phyloP scores from a whole-genome alignment of 2,329 filamentous ascomycete genomes.

The Exophiala sp. region DNA sequence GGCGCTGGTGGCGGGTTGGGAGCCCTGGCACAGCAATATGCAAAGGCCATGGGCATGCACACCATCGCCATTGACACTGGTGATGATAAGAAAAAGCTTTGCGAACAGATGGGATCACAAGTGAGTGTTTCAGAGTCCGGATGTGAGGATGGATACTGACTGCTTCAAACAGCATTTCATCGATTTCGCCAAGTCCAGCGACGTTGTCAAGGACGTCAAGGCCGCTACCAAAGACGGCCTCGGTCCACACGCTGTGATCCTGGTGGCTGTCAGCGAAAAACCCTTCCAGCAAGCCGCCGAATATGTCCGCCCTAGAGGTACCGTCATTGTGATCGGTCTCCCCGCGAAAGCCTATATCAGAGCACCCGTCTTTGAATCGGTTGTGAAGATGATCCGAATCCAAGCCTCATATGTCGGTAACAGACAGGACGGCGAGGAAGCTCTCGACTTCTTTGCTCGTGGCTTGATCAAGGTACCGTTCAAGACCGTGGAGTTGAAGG shows the following conservation, averaged over 20 bases:
- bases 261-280: constrained; percentile 82
- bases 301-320: constrained; percentile 79
- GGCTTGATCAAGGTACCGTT: constrained; percentile 83
- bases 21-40: constrained; percentile 78
- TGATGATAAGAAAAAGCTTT: constrained; percentile 71
- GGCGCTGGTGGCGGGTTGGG: constrained; percentile 83
- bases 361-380: constrained; percentile 85
- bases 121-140: constrained; percentile 26
- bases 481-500: constrained; percentile 77
- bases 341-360: constrained; percentile 75
- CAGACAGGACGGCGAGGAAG: constrained; percentile 80
- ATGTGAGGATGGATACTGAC: constrained; percentile 11
- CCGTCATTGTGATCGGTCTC: constrained; percentile 84
- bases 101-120: constrained; percentile 64
- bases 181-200: constrained; percentile 73
- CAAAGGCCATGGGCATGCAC: constrained; percentile 81
- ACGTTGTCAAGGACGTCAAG: constrained; percentile 82
- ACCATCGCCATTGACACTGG: constrained; percentile 80
- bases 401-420: constrained; percentile 93
- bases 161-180: constrained; percentile 55
- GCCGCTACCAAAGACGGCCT: constrained; percentile 73
- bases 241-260: constrained; percentile 81
- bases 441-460: constrained; percentile 80
- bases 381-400: constrained; percentile 87
- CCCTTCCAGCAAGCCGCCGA: constrained; percentile 91